phyloP scores from a whole-genome alignment of 257 asterid species.

The Ligustrum vulgare region DNA sequence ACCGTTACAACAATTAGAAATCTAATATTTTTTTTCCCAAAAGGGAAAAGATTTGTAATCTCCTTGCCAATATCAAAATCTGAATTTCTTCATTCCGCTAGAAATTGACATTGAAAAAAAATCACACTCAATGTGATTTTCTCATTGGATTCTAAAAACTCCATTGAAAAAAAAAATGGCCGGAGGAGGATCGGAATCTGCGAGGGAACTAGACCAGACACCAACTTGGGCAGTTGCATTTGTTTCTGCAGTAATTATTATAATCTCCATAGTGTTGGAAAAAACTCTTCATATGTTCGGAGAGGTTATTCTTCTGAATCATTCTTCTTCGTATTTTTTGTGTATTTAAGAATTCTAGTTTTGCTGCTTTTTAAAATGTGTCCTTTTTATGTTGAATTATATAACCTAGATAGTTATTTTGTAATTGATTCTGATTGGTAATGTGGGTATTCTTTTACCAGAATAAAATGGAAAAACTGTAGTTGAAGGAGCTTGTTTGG shows the following conservation, averaged over 20 bases:
- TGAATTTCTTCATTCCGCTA: constrained; percentile 21
- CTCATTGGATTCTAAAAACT: not conserved
- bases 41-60: constrained; percentile 14
- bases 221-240: constrained; percentile 87
- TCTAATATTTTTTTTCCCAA: constrained; percentile 22
- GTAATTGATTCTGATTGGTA: not conserved
- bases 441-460: not conserved
- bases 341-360: not conserved
- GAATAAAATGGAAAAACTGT: not conserved
- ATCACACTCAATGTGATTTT: not conserved
- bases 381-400: not conserved
- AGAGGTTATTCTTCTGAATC: constrained; percentile 32
- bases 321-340: no score
- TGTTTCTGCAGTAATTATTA: constrained; percentile 57
- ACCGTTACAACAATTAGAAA: constrained; percentile 31
- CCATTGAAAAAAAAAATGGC: constrained; percentile 24
- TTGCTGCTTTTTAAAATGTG: not conserved
- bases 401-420: not conserved
- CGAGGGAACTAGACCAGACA: constrained; percentile 55
- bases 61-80: not conserved
- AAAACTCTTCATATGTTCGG: constrained; percentile 54
- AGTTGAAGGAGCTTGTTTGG: not conserved
- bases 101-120: not conserved
- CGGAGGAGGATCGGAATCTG: constrained; percentile 37
- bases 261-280: constrained; percentile 67